Conservation (phyloP, 345 rosid genomes). For the Sonneratia alba region DNA sequence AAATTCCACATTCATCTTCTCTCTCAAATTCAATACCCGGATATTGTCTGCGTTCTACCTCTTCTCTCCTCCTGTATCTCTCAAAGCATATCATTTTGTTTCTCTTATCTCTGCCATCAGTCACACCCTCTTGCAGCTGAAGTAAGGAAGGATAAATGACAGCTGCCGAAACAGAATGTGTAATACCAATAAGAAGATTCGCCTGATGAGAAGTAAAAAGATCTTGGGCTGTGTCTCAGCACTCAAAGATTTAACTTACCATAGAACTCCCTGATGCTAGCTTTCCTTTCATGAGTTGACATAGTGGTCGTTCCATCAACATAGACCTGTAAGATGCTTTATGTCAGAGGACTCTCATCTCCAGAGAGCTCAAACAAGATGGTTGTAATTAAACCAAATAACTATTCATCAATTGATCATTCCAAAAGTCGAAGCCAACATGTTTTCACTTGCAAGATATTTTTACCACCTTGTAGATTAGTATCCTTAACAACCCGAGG, state of each 20-base stretch:
- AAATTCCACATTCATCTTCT: conserved; percentile 36
- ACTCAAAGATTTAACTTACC: conserved; percentile 4
- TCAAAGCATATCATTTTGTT: conserved; percentile 9
- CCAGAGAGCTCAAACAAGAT: neutral
- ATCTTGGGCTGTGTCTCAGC: neutral
- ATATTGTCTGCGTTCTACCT: conserved; percentile 5
- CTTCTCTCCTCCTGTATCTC: conserved; percentile 17
- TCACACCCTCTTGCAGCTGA: conserved; percentile 16
- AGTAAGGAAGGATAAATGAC: conserved; percentile 19
- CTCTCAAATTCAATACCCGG: conserved; percentile 23
- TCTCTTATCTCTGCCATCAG: conserved; percentile 14
- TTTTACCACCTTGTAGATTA: conserved; percentile 12
- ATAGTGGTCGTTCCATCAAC: conserved; percentile 19
- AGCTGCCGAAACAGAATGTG: conserved; percentile 9
- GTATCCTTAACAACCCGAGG: conserved; percentile 15
- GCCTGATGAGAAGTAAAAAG: neutral
- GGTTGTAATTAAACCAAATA: neutral
- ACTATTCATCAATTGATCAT: neutral
- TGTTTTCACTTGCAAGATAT: neutral
- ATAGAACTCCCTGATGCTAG: conserved; percentile 18
- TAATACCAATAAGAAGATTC: neutral
- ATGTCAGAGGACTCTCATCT: neutral
- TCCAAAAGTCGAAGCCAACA: neutral
- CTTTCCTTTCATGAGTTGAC: conserved; percentile 17
- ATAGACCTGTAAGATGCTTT: conserved; percentile 8